Percentiles rank a stretch among this genome's conserved stretches.
Conservation (phyloP, 257 asterid species). For the Solanum sejunctum region DNA sequence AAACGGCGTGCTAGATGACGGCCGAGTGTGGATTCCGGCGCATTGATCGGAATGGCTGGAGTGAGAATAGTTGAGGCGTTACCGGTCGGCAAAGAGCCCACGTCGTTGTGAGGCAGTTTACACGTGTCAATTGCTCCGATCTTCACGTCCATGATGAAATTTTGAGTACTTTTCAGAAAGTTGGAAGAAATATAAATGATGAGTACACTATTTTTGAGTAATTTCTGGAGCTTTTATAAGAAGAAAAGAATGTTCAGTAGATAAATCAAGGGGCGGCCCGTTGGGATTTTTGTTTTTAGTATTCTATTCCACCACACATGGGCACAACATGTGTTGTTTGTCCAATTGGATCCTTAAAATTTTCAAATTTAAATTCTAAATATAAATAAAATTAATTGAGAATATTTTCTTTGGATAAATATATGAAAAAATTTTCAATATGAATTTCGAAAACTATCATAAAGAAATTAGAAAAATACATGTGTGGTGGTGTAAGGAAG, state of each 20-base stretch:
- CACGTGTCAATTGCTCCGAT: background rate
- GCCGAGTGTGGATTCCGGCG: slow-evolving; percentile 12
- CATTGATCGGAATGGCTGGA: background rate
- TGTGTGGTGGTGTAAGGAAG: background rate
- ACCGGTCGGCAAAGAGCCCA: background rate
- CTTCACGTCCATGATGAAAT: background rate
- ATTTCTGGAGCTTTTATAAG: background rate
- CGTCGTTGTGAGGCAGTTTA: background rate
- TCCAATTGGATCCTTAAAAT: no score
- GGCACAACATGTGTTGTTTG: no score
- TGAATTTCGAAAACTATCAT: no score
- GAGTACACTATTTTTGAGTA: background rate
- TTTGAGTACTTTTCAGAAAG: background rate
- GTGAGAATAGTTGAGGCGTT: background rate
- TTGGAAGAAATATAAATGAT: background rate
- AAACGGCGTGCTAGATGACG: slow-evolving; percentile 17
- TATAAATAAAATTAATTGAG: no score
- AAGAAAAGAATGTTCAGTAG: background rate
- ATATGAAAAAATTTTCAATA: no score
- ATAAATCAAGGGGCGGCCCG: background rate
- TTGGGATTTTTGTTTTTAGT: background rate
- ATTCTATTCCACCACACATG: no score
- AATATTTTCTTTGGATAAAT: no score
- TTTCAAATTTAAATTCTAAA: no score
- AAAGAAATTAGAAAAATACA: no score